These are phyloP conservation scores for Gonium pectorale DNA, from an alignment of 139 green algal genomes.

Conservation along the genomic window DNA sequence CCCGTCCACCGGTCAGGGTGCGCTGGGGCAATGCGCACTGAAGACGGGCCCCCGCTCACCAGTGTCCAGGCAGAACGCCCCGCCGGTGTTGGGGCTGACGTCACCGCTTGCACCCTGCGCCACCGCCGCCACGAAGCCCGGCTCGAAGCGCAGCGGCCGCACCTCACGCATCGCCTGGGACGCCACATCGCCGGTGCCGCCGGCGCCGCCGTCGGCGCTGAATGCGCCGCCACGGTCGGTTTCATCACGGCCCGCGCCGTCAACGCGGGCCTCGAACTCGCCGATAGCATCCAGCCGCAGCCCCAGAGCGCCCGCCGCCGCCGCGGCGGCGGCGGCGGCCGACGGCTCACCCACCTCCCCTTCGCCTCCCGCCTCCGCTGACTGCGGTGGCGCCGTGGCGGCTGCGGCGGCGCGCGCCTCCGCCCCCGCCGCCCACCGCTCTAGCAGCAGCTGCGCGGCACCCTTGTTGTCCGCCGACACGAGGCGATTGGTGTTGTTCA, in stretches of 20 bases:
- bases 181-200: no score
- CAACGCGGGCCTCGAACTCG: no score
- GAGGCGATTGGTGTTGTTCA: constrained; percentile 92
- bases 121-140: constrained; percentile 80
- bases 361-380: not conserved
- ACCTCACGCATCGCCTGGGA: not conserved
- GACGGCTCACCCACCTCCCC: not conserved
- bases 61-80: constrained; percentile 86
- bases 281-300: constrained; percentile 2
- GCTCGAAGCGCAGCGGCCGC: not conserved
- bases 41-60: constrained; percentile 53
- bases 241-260: constrained; percentile 22
- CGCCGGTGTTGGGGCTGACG: constrained; percentile 81
- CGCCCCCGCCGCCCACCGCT: constrained; percentile 60
- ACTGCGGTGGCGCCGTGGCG: not conserved
- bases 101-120: constrained; percentile 86
- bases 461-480: constrained; percentile 92
- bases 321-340: not conserved
- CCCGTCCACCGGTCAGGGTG: no score
- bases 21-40: no score
- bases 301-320: not conserved
- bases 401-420: not conserved
- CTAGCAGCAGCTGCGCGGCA: constrained; percentile 77
- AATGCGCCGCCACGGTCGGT: no score
- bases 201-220: no score